Conservation (phyloP, 129 eudicot genomes). For the Flaveria bidentis region DNA sequence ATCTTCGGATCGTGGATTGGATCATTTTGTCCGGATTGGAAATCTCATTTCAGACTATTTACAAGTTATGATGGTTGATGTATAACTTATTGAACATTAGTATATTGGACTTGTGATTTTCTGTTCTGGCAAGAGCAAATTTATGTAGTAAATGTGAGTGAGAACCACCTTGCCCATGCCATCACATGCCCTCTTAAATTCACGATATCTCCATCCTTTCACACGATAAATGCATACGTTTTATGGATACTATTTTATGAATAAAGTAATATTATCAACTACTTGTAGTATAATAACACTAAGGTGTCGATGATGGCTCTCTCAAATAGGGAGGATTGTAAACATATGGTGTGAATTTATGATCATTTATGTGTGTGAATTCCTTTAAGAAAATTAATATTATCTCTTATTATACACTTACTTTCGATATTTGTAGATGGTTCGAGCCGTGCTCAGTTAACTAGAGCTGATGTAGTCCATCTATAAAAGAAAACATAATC, state of each 20-base stretch:
- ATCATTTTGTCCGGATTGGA: not conserved
- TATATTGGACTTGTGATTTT: not conserved
- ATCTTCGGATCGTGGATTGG: not conserved
- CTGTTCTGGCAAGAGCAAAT: not conserved
- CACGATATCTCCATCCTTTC: conserved; percentile 8
- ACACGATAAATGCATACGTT: conserved; percentile 11
- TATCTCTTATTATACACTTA: too few species aligned
- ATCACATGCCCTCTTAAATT: conserved; percentile 27
- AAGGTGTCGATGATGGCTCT: too few species aligned
- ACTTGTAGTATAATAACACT: too few species aligned
- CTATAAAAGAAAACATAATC: too few species aligned
- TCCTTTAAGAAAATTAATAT: too few species aligned
- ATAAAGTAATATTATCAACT: too few species aligned
- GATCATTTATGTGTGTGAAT: too few species aligned
- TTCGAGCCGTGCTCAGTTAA: too few species aligned
- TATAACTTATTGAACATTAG: not conserved
- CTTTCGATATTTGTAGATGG: too few species aligned
- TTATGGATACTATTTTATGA: too few species aligned
- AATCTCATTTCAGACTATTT: not conserved
- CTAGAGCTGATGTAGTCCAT: fast-evolving
- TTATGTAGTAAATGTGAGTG: conserved; percentile 3
- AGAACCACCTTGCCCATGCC: conserved; percentile 6
- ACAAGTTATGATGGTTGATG: not conserved
- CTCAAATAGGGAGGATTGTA: too few species aligned
- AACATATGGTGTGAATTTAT: too few species aligned